phyloP scores from a whole-genome alignment of 2,329 filamentous ascomycete species.

The Colletotrichum cordylinicola region DNA sequence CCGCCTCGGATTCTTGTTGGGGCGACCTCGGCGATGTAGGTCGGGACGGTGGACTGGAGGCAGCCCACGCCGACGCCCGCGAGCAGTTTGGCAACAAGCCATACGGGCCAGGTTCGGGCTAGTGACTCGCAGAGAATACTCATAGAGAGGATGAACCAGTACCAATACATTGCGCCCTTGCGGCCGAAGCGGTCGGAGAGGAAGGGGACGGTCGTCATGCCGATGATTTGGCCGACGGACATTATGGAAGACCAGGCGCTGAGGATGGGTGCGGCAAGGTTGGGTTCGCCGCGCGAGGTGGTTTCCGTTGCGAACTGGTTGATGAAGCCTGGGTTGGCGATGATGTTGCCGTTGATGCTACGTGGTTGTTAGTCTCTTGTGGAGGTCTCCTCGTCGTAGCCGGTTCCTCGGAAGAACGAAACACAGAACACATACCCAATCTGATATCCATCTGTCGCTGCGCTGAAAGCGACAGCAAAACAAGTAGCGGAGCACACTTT shows the following conservation, averaged over 20 bases:
- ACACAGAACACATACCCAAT: conserved; percentile 25
- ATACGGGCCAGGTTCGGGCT: conserved; percentile 41
- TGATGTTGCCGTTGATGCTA: conserved; percentile 40
- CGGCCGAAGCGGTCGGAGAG: conserved; percentile 33
- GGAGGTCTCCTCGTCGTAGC: background rate
- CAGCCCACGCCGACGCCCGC: conserved; percentile 46
- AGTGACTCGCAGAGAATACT: conserved; percentile 43
- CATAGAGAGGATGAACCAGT: conserved; percentile 35
- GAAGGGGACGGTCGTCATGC: conserved; percentile 35
- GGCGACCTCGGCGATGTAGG: conserved; percentile 46
- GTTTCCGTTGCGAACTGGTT: conserved; percentile 34
- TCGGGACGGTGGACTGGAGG: conserved; percentile 45
- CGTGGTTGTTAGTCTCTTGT: background rate
- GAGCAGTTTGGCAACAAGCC: conserved; percentile 40
- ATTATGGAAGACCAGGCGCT: conserved; percentile 44
- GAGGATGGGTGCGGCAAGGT: conserved; percentile 39
- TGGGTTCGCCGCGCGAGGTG: conserved; percentile 28
- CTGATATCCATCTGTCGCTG: conserved; percentile 32
- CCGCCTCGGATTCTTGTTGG: conserved; percentile 45
- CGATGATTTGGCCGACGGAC: conserved; percentile 44
- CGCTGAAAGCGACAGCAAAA: conserved; percentile 31
- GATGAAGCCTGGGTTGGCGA: conserved; percentile 44
- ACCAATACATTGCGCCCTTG: conserved; percentile 35
- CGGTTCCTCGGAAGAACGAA: too few species aligned
- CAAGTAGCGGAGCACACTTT: conserved; percentile 29